Base-by-base conservation (phyloP, 352 stramenopile species). In the Hyaloperonospora brassicae region DNA sequence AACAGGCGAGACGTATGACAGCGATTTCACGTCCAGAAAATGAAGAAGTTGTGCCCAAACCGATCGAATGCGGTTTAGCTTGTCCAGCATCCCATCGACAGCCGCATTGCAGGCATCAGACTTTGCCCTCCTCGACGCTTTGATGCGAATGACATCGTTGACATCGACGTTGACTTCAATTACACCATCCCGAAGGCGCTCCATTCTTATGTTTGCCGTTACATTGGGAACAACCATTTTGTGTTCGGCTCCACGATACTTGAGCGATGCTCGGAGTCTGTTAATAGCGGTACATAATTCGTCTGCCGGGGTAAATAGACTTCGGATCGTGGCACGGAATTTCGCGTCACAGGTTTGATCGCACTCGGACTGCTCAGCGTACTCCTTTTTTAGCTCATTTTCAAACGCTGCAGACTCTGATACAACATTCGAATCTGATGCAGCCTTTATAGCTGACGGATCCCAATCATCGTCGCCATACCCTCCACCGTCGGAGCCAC, bases 261-360 rank as follows among this genome's bases (percentile, higher is more conserved):
- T 87, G 4, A 92, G 59, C 1, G 69, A 77, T 1, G 66, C 70
- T 13, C 77, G 70, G 9, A 89, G 68, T 17, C 36, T 46, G 14
- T 73, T 66, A 43, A 92, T 89, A 8, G 71, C 73, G 8, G 61
- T 54, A 56, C 78, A 92, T 13, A 89, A 50, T 3, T 78, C 72
- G 57, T 92, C 77, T 35, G 53, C 46, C 31, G 69, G 67, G 12
- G 79, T 92, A 50, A 92, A 89, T 2, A 92, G 57, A 68, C 82
- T 89, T 31, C 82, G 73, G 30, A 92, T 83, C 23, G 72, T 61
- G 6, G 82, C 82, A 7, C 82, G 77, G 34, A 88, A 85, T 53
- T 62, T 73, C 1, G 68, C 69, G 38, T 87, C 79, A 52, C 87
- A 72, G 0, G 72, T 58, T 1, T 13, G 23, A 17, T 38, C 47